Evolutionary conservation across 495 filamentous ascomycete species (phyloP), one percentile per base, ranked within the genome.

Genomic region (Penicillium desertorum): DNA sequence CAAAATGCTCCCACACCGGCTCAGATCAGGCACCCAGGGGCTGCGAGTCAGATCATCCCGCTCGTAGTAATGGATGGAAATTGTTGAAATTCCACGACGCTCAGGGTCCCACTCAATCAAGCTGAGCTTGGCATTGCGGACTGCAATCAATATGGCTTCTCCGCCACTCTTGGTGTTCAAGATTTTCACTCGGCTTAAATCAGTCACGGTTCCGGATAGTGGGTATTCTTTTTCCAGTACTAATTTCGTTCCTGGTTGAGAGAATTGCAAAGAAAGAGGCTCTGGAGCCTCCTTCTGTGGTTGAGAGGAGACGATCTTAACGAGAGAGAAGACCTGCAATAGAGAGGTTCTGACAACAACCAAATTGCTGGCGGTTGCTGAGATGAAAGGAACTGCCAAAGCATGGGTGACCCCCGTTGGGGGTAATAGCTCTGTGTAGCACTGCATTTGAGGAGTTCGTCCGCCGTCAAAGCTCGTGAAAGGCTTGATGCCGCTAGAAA

Each of bases 11-110:
- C 82, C 80, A 72, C 83, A 87, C 46, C 83, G 77, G 63, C 81
- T 82, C 56, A 91, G 67, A 44, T 87, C 84, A 22, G 85, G 83
- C 32, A 83, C 81, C 88, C 86, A 98, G 19, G 86, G 92, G 63
- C 80, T 87, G 30, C 83, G 81, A 55, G 82, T 82, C 58, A 91
- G 76, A 63, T 96, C 92, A 65, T 97, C 92, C 68, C 92, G 84
- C 69, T 99, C 94, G 69, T 98, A 99, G 76, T 92, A 96, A 76
- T 99, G 94, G 62, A 99, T 92, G 27, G 92, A 96, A 55, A 92
- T 84, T 14, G 94, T 99, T 27, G 83, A 83, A 51, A 98, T 83
- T 23, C 81, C 80, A 67, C 90, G 77, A 39, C 82, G 82, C 62
- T 88, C 86, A 19, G 89, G 85, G 70, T 99, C 90, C 94, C 94